Conservation (phyloP, 2,329 filamentous ascomycete species). For the Xylariales sp. region DNA sequence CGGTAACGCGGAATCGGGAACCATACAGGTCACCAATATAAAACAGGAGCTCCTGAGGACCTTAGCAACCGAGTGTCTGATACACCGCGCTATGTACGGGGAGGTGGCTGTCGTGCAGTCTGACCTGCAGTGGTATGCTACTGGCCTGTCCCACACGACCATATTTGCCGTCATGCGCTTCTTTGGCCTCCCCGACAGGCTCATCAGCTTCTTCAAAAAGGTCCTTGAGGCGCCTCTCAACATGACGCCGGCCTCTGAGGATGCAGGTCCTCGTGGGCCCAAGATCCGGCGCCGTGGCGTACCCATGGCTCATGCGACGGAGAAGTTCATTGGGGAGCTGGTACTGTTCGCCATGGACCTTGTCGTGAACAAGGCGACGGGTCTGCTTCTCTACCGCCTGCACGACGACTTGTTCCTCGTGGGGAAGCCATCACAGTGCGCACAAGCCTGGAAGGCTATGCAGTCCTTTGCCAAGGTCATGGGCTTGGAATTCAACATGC, state of each 20-base stretch:
- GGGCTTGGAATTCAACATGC: slow-evolving; percentile 35
- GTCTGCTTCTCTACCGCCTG: slow-evolving; percentile 38
- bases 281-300: slow-evolving; percentile 37
- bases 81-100: slow-evolving; percentile 19
- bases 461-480: slow-evolving; percentile 35
- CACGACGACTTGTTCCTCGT: slow-evolving; percentile 47
- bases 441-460: slow-evolving; percentile 37
- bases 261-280: slow-evolving; percentile 20
- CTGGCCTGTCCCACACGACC: slow-evolving; percentile 38
- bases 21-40: slow-evolving; percentile 22
- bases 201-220: slow-evolving; percentile 38
- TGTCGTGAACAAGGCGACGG: slow-evolving; percentile 25
- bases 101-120: slow-evolving; percentile 33
- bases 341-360: slow-evolving; percentile 29
- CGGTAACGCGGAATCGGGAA: slow-evolving; percentile 3
- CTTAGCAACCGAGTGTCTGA: slow-evolving; percentile 31
- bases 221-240: slow-evolving; percentile 42
- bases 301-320: slow-evolving; percentile 39
- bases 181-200: slow-evolving; percentile 36
- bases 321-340: slow-evolving; percentile 42
- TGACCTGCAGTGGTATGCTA: slow-evolving; percentile 37
- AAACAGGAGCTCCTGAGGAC: slow-evolving; percentile 33
- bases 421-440: slow-evolving; percentile 33
- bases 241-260: slow-evolving; percentile 28
- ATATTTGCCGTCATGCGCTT: slow-evolving; percentile 37